Conservation (phyloP, 768 basidiomycete genomes). For the Agrocybe pediades region DNA sequence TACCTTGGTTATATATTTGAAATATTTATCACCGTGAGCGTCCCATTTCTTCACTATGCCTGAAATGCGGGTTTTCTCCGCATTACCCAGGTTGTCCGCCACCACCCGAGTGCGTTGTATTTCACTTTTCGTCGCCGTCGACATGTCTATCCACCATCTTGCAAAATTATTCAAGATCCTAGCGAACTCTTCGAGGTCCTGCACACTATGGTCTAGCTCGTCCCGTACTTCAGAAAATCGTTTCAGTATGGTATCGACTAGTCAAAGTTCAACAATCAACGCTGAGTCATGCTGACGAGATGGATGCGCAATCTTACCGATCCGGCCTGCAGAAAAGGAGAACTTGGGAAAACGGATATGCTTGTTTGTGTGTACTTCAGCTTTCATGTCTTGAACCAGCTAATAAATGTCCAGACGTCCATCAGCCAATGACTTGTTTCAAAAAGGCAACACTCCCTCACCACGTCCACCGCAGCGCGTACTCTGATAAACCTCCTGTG, state of each 20-base stretch:
- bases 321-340: not conserved
- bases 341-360: conserved; percentile 1
- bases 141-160: conserved; percentile 19
- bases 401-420: not conserved
- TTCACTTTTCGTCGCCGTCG: conserved; percentile 16
- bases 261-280: not conserved
- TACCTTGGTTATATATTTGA: conserved; percentile 16
- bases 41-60: conserved; percentile 12
- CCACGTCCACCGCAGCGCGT: conserved; percentile 8
- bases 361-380: not conserved
- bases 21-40: conserved; percentile 13
- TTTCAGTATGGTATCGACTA: not conserved
- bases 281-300: not conserved
- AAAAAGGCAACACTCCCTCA: not conserved
- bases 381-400: conserved; percentile 8
- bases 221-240: conserved; percentile 3
- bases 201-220: conserved; percentile 10
- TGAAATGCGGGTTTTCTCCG: conserved; percentile 4
- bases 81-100: not conserved
- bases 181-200: conserved; percentile 18
- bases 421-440: not conserved
- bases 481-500: conserved; percentile 11
- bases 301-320: not conserved
- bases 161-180: conserved; percentile 11
- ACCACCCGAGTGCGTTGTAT: conserved; percentile 6